phyloP scores from a whole-genome alignment of 306 rosid species.

The Inga leiocalycina region DNA sequence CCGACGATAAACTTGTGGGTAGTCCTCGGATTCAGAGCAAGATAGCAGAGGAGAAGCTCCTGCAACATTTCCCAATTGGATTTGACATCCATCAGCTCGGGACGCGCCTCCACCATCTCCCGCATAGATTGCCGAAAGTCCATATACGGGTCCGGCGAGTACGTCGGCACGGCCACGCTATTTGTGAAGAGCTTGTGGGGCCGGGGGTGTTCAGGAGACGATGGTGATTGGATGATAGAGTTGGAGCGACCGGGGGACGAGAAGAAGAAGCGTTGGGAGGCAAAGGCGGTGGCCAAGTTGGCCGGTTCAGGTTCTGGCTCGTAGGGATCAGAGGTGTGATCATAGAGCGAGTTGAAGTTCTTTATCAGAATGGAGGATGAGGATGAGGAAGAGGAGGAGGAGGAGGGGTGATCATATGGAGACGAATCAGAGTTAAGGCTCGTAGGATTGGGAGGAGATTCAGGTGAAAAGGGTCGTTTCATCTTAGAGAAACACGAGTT shows the following conservation, averaged over 20 bases:
- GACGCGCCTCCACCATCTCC: constrained; percentile 97
- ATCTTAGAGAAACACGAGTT: constrained; percentile 73
- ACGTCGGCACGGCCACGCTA: constrained; percentile 70
- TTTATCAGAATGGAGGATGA: constrained; percentile 44
- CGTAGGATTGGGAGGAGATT: constrained; percentile 35
- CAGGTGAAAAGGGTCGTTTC: constrained; percentile 32
- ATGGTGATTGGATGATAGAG: constrained; percentile 60
- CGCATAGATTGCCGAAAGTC: constrained; percentile 92
- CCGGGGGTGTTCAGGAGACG: not conserved
- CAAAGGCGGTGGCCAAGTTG: constrained; percentile 69
- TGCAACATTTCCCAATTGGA: constrained; percentile 79
- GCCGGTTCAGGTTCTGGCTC: constrained; percentile 30
- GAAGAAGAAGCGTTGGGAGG: constrained; percentile 93
- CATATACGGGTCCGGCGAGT: constrained; percentile 81
- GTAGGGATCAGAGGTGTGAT: constrained; percentile 28
- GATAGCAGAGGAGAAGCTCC: constrained; percentile 82
- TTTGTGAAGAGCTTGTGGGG: constrained; percentile 42
- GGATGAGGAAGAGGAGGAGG: not conserved
- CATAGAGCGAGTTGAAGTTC: constrained; percentile 90
- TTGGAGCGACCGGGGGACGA: constrained; percentile 88
- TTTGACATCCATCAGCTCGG: constrained; percentile 46
- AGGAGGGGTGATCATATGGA: not conserved
- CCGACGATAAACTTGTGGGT: constrained; percentile 78
- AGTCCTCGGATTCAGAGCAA: constrained; percentile 74
- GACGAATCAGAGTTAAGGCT: constrained; percentile 9